Evolutionary conservation across 352 stramenopile species (phyloP).

Genomic region (Globisporangium ultimum): DNA sequence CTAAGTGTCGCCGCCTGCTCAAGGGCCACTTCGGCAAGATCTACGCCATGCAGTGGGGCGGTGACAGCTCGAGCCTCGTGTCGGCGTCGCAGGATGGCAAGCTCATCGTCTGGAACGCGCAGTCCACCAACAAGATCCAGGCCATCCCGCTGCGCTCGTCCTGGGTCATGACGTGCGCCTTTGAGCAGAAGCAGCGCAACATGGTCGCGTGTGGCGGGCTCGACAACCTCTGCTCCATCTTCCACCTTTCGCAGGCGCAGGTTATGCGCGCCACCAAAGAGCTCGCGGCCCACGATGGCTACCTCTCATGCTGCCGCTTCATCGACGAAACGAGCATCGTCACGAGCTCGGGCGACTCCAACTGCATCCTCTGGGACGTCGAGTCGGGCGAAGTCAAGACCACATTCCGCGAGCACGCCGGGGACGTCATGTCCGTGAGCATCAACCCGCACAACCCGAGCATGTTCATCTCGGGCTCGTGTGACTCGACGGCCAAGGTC

Average conservation of each 20-base stretch:
- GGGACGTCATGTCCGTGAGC: constrained; percentile 97
- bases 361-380: constrained; percentile 99
- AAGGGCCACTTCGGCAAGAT: constrained; percentile 99
- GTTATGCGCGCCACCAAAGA: constrained; percentile 92
- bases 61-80: constrained; percentile 89
- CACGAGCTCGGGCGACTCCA: constrained; percentile 96
- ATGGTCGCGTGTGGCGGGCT: constrained; percentile 98
- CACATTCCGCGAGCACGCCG: constrained; percentile 97
- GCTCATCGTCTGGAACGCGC: constrained; percentile 98
- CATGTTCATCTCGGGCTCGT: constrained; percentile 97
- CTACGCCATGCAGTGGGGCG: constrained; percentile 98
- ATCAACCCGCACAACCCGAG: constrained; percentile 94
- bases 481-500: constrained; percentile 96
- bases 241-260: constrained; percentile 91
- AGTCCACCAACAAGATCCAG: constrained; percentile 97
- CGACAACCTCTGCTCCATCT: constrained; percentile 99
- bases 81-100: constrained; percentile 98
- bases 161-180: constrained; percentile 99
- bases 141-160: constrained; percentile 95
- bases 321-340: constrained; percentile 93
- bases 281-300: constrained; percentile 97
- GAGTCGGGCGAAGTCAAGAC: constrained; percentile 92
- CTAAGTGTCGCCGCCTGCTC: constrained; percentile 92
- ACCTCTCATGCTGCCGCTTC: constrained; percentile 98
- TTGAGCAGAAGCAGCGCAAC: constrained; percentile 96